These are phyloP conservation scores for Lactifluus pinguis DNA, from an alignment of 768 basidiomycete genomes.

Conservation along the genomic window DNA sequence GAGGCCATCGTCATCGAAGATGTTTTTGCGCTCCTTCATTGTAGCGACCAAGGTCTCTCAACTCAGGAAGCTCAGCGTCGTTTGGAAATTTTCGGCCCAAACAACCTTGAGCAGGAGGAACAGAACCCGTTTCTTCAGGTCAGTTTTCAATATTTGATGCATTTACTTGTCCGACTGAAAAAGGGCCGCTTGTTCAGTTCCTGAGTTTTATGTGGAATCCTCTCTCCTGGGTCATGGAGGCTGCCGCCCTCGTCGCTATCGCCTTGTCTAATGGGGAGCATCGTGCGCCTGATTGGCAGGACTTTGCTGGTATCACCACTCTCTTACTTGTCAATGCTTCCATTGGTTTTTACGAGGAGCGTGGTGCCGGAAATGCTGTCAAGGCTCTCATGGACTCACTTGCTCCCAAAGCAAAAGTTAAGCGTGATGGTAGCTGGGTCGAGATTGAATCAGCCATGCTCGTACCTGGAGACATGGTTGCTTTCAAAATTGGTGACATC, in stretches of 20 bases:
- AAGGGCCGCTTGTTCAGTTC: constrained; percentile 41
- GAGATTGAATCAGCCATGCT: constrained; percentile 88
- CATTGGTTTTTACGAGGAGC: constrained; percentile 98
- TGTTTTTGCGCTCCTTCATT: constrained; percentile 93
- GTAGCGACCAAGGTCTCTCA: constrained; percentile 70
- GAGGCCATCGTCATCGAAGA: constrained; percentile 96
- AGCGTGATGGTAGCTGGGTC: constrained; percentile 72
- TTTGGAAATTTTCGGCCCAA: constrained; percentile 90
- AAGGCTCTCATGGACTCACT: constrained; percentile 99
- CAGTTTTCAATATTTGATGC: not conserved
- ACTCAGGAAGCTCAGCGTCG: constrained; percentile 72
- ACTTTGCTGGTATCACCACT: constrained; percentile 93
- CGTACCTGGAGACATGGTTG: constrained; percentile 91
- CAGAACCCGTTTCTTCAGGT: constrained; percentile 63
- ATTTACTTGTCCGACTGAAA: not conserved
- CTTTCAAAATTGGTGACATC: constrained; percentile 99
- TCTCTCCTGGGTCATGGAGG: constrained; percentile 99
- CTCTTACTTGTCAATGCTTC: constrained; percentile 89
- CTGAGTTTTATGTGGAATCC: constrained; percentile 99
- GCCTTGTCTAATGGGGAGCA: constrained; percentile 88
- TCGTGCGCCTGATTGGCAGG: constrained; percentile 89
- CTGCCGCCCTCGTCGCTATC: constrained; percentile 89
- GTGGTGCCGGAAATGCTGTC: constrained; percentile 96
- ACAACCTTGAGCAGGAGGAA: constrained; percentile 87
- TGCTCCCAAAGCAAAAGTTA: constrained; percentile 94